Conservation (phyloP, 192 early-diverging fungal genomes). For the Umbelopsis isabellina region DNA sequence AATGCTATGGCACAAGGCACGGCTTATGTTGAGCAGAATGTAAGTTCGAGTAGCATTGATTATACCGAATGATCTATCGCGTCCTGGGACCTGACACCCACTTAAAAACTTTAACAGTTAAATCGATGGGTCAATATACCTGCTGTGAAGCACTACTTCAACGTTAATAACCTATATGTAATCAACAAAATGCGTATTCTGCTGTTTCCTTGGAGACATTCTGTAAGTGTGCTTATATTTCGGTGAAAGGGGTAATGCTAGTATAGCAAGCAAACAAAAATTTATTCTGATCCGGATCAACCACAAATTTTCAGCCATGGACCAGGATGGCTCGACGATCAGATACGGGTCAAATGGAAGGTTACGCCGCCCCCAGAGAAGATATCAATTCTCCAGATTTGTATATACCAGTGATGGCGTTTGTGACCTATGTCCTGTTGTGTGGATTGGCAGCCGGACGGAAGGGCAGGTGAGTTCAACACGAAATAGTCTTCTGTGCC, state of each 20-base stretch:
- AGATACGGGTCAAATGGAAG: constrained; percentile 77
- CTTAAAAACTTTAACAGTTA: constrained; percentile 50
- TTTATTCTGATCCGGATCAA: neutral
- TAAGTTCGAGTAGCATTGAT: constrained; percentile 39
- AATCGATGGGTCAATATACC: constrained; percentile 82
- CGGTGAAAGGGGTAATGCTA: neutral
- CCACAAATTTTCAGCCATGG: constrained; percentile 63
- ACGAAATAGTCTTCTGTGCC: neutral
- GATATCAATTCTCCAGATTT: constrained; percentile 96
- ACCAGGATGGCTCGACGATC: constrained; percentile 73
- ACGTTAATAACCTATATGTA: constrained; percentile 94
- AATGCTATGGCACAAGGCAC: constrained; percentile 82
- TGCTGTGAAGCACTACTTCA: constrained; percentile 92
- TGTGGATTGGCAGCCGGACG: constrained; percentile 65
- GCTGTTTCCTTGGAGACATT: constrained; percentile 90
- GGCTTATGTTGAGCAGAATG: constrained; percentile 90
- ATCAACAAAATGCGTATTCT: constrained; percentile 83
- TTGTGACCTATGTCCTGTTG: constrained; percentile 90
- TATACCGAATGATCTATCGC: neutral
- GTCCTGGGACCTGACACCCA: neutral
- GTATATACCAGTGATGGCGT: constrained; percentile 94
- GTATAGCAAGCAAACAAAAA: neutral
- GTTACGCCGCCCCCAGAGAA: constrained; percentile 82
- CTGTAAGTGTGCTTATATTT: constrained; percentile 43
- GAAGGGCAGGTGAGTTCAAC: constrained; percentile 54